These are phyloP conservation scores for Cokeromyces recurvatus DNA, from an alignment of 371 early-diverging fungal genomes.

Conservation along the genomic window DNA sequence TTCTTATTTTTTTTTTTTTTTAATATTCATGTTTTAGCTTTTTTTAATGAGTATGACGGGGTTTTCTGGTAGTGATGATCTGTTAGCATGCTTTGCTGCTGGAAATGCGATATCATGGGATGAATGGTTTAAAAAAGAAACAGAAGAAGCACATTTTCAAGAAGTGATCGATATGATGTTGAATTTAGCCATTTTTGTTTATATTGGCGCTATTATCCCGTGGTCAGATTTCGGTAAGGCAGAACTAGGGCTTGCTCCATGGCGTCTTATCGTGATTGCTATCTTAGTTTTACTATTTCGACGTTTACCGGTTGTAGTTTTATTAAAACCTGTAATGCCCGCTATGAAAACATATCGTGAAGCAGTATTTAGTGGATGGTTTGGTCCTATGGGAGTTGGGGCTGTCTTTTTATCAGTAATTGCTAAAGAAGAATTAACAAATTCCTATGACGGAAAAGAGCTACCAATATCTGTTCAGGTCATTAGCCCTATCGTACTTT, in stretches of 20 bases:
- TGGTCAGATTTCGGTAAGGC: slow-evolving; percentile 62
- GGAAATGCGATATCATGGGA: slow-evolving; percentile 92
- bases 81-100: slow-evolving; percentile 88
- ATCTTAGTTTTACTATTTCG: slow-evolving; percentile 76
- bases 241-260: slow-evolving; percentile 46
- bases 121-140: slow-evolving; percentile 86
- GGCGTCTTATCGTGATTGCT: slow-evolving; percentile 65
- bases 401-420: slow-evolving; percentile 79
- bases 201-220: slow-evolving; percentile 88
- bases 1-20: neutral
- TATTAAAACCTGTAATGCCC: slow-evolving; percentile 64
- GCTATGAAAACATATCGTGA: slow-evolving; percentile 73
- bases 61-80: slow-evolving; percentile 80
- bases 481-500: slow-evolving; percentile 64
- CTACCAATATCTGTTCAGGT: slow-evolving; percentile 24
- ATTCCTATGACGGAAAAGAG: slow-evolving; percentile 25
- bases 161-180: slow-evolving; percentile 91
- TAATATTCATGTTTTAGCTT: slow-evolving; percentile 31
- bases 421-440: slow-evolving; percentile 49
- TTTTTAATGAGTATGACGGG: slow-evolving; percentile 80
- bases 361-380: slow-evolving; percentile 95
- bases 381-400: slow-evolving; percentile 88
- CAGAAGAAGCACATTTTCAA: slow-evolving; percentile 83
- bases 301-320: slow-evolving; percentile 75
- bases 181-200: slow-evolving; percentile 89